These are phyloP conservation scores for Fermentozyma sake DNA, from an alignment of 1,139 yeast genomes.

Conservation along the genomic window DNA sequence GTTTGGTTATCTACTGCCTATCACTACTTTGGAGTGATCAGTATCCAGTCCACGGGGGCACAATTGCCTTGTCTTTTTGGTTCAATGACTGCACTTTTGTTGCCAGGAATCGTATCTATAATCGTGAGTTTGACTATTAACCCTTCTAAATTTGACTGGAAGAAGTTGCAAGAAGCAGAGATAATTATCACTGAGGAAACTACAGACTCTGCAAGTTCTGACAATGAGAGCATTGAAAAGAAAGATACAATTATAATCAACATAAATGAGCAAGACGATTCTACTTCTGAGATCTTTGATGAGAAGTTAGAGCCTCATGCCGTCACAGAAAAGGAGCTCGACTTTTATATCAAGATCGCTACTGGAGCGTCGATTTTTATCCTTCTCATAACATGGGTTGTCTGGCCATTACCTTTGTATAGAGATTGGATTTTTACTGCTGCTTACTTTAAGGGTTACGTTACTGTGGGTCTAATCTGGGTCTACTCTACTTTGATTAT, in stretches of 20 bases:
- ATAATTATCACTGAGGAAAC: slow-evolving; percentile 14
- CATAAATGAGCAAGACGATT: slow-evolving; percentile 1
- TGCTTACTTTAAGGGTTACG: slow-evolving; percentile 39
- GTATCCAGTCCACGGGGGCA: slow-evolving; percentile 18
- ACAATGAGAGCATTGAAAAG: slow-evolving; percentile 3
- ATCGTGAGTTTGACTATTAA: slow-evolving; percentile 21
- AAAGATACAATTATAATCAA: slow-evolving; percentile 4
- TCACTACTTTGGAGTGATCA: slow-evolving; percentile 20
- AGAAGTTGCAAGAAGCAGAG: slow-evolving; percentile 18
- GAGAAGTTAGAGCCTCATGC: slow-evolving; percentile 5
- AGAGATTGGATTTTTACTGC: slow-evolving; percentile 38
- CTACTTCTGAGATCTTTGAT: neutral
- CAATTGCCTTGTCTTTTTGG: slow-evolving; percentile 20
- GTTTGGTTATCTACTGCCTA: slow-evolving; percentile 25
- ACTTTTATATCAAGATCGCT: slow-evolving; percentile 24
- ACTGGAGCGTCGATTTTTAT: slow-evolving; percentile 22
- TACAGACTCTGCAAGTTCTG: neutral
- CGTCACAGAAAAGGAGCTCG: slow-evolving; percentile 10
- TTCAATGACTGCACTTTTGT: slow-evolving; percentile 25
- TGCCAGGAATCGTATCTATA: slow-evolving; percentile 26
- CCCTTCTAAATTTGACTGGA: slow-evolving; percentile 31
- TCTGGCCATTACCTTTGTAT: slow-evolving; percentile 47
- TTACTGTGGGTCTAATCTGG: slow-evolving; percentile 36
- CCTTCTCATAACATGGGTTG: slow-evolving; percentile 31
- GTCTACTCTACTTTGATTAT: slow-evolving; percentile 25